Evolutionary conservation across 208 protist species (phyloP), one percentile per base, ranked within the genome.

Genomic region (Kentomonas sorsogonicus): DNA sequence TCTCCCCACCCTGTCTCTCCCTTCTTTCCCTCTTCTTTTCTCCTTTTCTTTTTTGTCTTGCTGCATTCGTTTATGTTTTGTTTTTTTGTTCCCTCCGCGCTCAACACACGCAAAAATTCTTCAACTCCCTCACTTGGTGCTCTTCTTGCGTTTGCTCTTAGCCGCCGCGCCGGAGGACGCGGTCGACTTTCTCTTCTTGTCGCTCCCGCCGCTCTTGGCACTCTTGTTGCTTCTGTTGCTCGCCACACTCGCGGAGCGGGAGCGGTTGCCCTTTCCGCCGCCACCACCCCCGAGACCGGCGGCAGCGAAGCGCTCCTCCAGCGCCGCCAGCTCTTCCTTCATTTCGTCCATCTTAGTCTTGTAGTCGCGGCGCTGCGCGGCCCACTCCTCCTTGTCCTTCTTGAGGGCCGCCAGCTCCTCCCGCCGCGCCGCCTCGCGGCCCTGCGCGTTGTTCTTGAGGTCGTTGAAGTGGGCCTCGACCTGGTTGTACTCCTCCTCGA

Each of bases 331-430:
- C 9, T 56, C 54, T 13, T 54, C 53, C 60, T 83, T 58, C 50
- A 75, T 26, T 39, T 77, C 69, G 1, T 72, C 59, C 11, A 75
- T 68, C 27, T 81, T 48, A 43, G 67, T 55, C 16, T 63, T 53
- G 66, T 88, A 87, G 71, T 77, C 72, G 53, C 76, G 75, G 6
- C 79, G 70, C 78, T 91, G 83, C 22, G 55, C 44, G 4, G 57
- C 39, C 84, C 82, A 91, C n/a, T 72, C 62, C 33, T 63, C 54
- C 55, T 68, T 58, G n/a, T 89, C 82, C 55, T 66, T 67, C 59
- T 81, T 77, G 25, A 84, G 53, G 31, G 63, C 67, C 15, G 54
- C 44, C 18, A 90, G 66, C 51, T 71, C 30, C 54, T 69, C 53
- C 30, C 72, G 66, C 62, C 75, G 78, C 48, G 48, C 50, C 45